Percentiles rank a stretch among this genome's conserved stretches.
phyloP scores from a whole-genome alignment of 345 rosid genomes.

The Lenwebbia sp. region DNA sequence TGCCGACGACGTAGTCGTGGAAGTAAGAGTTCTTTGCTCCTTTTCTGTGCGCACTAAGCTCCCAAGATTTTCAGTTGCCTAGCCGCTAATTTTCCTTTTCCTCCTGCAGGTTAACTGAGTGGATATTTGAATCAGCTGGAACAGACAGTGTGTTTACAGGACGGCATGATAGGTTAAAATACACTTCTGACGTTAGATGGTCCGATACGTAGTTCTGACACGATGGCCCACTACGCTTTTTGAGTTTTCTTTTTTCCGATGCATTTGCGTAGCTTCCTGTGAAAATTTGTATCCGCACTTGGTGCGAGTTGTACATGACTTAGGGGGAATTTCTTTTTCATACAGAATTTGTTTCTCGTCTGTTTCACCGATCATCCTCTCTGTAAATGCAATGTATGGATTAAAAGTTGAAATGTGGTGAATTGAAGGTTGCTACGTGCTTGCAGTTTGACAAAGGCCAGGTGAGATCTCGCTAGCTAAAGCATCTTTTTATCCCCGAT shows the following conservation, averaged over 20 bases:
- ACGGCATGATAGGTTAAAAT: not conserved
- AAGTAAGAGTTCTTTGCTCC: conserved; percentile 4
- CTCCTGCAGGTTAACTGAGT: conserved; percentile 33
- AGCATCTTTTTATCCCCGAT: not conserved
- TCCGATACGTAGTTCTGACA: no score
- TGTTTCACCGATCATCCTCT: not conserved
- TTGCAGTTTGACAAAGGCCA: not conserved
- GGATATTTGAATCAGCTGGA: not conserved
- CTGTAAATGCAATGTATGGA: not conserved
- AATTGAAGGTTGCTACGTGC: not conserved
- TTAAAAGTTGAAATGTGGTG: not conserved
- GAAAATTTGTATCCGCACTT: no score
- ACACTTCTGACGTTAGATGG: no score
- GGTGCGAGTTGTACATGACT: no score
- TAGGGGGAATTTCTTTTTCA: not conserved
- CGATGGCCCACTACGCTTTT: no score
- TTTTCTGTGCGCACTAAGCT: not conserved
- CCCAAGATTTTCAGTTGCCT: not conserved
- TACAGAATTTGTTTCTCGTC: not conserved
- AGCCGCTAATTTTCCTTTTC: not conserved
- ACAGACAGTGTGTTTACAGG: not conserved
- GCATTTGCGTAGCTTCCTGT: not conserved
- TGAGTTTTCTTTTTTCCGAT: no score
- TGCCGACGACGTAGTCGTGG: not conserved
- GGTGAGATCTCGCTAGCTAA: not conserved